phyloP scores from a whole-genome alignment of 768 basidiomycete genomes.

The Austroboletus eburneus region DNA sequence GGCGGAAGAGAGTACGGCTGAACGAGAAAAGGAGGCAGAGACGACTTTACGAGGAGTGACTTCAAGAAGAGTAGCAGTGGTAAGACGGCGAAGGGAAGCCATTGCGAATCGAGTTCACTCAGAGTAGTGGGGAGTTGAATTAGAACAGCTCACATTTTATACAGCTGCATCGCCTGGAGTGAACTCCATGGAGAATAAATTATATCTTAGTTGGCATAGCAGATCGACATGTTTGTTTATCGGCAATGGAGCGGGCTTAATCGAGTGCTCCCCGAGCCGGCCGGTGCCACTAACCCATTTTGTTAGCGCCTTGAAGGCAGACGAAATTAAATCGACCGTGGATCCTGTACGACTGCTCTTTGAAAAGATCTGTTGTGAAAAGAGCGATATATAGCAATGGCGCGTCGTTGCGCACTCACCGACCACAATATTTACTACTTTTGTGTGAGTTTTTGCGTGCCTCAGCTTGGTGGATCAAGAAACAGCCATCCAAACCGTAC shows the following conservation, averaged over 20 bases:
- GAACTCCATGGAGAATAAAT: neutral
- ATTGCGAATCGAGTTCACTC: conserved; percentile 5
- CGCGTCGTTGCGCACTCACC: conserved; percentile 1
- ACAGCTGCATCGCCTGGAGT: neutral
- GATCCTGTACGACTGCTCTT: neutral
- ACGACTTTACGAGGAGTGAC: conserved; percentile 6
- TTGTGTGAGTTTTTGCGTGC: neutral
- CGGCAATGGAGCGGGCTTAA: conserved; percentile 24
- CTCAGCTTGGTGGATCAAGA: neutral
- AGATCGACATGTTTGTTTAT: conserved; percentile 1
- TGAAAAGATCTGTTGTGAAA: neutral
- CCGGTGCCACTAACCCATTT: neutral
- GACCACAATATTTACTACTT: neutral
- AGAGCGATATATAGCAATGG: neutral
- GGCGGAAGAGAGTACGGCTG: conserved; percentile 9
- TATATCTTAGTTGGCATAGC: neutral
- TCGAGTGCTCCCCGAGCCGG: neutral
- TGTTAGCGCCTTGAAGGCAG: too few species aligned
- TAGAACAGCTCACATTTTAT: conserved; percentile 15
- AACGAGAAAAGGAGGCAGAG: conserved; percentile 13
- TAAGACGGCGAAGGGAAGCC: conserved; percentile 12
- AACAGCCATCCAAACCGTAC: neutral
- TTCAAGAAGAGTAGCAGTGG: conserved; percentile 5
- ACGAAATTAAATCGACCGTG: conserved; percentile 4
- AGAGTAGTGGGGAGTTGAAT: neutral